phyloP scores from a whole-genome alignment of 2,329 filamentous ascomycete species.

The Aspergillus glaucus region DNA sequence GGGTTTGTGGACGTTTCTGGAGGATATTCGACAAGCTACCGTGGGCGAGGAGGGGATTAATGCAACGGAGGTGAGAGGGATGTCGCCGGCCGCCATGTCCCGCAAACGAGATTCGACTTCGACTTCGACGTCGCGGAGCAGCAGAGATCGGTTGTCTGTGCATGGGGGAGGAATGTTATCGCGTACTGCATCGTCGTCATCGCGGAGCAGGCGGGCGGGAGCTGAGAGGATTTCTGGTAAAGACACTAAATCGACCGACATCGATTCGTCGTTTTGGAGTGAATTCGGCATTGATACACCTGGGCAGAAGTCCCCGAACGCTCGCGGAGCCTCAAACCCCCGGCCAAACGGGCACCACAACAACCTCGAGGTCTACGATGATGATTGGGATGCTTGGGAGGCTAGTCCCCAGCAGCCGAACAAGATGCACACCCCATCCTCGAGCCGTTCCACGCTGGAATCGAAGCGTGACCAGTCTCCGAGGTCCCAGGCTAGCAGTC shows the following conservation, averaged over 20 bases:
- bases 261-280: slow-evolving; percentile 44
- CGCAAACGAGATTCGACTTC: slow-evolving; percentile 27
- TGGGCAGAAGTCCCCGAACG: slow-evolving; percentile 33
- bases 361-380: slow-evolving; percentile 42
- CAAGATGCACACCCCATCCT: slow-evolving; percentile 37
- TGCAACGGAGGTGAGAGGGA: slow-evolving; percentile 41
- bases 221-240: slow-evolving; percentile 32
- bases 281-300: slow-evolving; percentile 47
- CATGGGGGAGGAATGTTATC: slow-evolving; percentile 19
- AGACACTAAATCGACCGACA: slow-evolving; percentile 35
- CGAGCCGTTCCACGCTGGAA: slow-evolving; percentile 46
- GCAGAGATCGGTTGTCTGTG: slow-evolving; percentile 26
- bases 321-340: slow-evolving; percentile 23
- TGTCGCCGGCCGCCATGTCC: slow-evolving; percentile 15
- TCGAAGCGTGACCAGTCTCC: slow-evolving; percentile 44
- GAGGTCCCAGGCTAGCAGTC: slow-evolving; percentile 42
- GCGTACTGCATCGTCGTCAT: slow-evolving; percentile 26
- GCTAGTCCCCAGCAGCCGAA: slow-evolving; percentile 34
- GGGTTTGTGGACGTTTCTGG: slow-evolving; percentile 88
- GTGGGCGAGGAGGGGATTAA: slow-evolving; percentile 85
- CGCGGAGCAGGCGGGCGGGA: slow-evolving; percentile 23
- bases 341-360: slow-evolving; percentile 32
- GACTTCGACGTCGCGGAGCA: slow-evolving; percentile 16
- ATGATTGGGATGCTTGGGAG: slow-evolving; percentile 53
- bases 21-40: slow-evolving; percentile 90